Evolutionary conservation across 1,139 yeast genomes (phyloP).

Genomic region (Meyerozyma athensensis): DNA sequence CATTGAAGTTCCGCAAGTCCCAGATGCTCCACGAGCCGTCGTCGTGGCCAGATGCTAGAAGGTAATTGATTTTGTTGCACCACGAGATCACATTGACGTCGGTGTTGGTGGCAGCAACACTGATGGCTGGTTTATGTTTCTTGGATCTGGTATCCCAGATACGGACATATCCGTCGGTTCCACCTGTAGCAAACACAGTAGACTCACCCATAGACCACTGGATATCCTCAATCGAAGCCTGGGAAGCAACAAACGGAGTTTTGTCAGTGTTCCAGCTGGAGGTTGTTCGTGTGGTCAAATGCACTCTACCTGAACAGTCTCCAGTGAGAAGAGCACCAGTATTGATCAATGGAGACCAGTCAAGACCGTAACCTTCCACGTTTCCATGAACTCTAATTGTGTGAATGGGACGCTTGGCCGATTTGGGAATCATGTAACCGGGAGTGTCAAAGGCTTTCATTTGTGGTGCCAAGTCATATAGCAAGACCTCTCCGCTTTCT

Average conservation of each 20-base stretch:
- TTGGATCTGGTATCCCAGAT: slow-evolving; percentile 97
- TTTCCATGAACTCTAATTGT: slow-evolving; percentile 88
- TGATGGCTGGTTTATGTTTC: slow-evolving; percentile 84
- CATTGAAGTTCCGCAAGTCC: slow-evolving; percentile 87
- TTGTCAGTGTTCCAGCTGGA: slow-evolving; percentile 82
- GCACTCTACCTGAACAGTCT: slow-evolving; percentile 80
- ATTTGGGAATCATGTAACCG: slow-evolving; percentile 75
- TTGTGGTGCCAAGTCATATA: slow-evolving; percentile 79
- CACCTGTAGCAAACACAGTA: slow-evolving; percentile 92
- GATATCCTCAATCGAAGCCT: slow-evolving; percentile 85
- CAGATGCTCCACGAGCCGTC: slow-evolving; percentile 98
- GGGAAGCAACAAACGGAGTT: slow-evolving; percentile 66
- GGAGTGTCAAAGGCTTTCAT: slow-evolving; percentile 82
- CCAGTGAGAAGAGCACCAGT: slow-evolving; percentile 87
- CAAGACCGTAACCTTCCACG: slow-evolving; percentile 95
- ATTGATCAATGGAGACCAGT: slow-evolving; percentile 86
- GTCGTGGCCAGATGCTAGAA: slow-evolving; percentile 94
- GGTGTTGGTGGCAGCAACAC: slow-evolving; percentile 73
- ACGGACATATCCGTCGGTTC: slow-evolving; percentile 85
- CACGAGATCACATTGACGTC: slow-evolving; percentile 96
- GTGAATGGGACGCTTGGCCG: slow-evolving; percentile 74
- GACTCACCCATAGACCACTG: slow-evolving; percentile 94
- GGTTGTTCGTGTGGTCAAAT: slow-evolving; percentile 70
- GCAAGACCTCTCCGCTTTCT: slow-evolving; percentile 85
- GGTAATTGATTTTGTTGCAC: slow-evolving; percentile 82